Evolutionary conservation across 345 rosid species (phyloP).

Genomic region (Populus davidiana): DNA sequence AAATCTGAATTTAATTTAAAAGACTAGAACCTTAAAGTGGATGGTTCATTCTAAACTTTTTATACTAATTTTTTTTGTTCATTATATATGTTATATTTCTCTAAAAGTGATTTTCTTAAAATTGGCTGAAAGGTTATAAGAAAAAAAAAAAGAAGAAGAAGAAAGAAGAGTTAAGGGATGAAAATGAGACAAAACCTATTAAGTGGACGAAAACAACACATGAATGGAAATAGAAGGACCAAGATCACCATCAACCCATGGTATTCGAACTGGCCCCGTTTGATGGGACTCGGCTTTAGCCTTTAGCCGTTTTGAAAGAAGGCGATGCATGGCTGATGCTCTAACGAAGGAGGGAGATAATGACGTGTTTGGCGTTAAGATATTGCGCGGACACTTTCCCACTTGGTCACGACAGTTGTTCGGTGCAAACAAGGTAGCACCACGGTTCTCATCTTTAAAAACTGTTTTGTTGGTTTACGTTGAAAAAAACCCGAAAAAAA

Average conservation of each 20-base stretch:
- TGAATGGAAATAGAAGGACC: neutral
- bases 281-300: neutral
- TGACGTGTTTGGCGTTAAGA: neutral
- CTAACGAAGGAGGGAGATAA: neutral
- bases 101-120: neutral
- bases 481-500: neutral
- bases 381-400: neutral
- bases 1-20: neutral
- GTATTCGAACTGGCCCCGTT: neutral
- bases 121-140: neutral
- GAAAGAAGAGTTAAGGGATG: neutral
- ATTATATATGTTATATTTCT: neutral
- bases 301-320: neutral
- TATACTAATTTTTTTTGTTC: too few species aligned
- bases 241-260: neutral
- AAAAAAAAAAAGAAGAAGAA: too few species aligned
- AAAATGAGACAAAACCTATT: neutral
- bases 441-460: conserved; percentile 8
- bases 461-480: conserved; percentile 13
- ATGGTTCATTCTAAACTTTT: neutral
- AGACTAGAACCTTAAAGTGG: neutral
- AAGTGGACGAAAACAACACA: too few species aligned
- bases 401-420: conserved; percentile 21
- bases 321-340: neutral
- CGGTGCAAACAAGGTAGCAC: conserved; percentile 20